Percentiles rank a stretch among this genome's conserved stretches.
Evolutionary conservation across 768 basidiomycete genomes (phyloP).

Genomic region (Sarcodon aspratus): DNA sequence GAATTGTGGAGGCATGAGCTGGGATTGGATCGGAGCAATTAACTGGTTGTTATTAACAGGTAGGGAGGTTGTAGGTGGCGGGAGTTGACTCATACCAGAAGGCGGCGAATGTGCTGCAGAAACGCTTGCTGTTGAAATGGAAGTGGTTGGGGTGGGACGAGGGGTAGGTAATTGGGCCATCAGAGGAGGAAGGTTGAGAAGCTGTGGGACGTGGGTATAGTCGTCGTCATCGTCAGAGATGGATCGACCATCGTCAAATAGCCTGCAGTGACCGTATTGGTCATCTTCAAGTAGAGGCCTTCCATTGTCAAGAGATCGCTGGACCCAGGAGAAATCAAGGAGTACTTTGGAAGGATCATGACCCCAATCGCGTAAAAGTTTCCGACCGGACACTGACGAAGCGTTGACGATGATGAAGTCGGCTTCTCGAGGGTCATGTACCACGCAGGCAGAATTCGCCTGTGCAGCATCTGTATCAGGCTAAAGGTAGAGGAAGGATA

Average conservation of each 20-base stretch:
- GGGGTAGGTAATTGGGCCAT: conserved; percentile 57
- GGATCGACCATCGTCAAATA: neutral
- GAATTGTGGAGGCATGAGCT: too few relatives aligned
- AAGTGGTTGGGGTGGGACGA: conserved; percentile 30
- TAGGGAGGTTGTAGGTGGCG: too few relatives aligned
- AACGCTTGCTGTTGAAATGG: conserved; percentile 2
- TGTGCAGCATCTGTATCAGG: conserved; percentile 49
- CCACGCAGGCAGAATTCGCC: conserved; percentile 20
- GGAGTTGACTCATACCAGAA: too few relatives aligned
- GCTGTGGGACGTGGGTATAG: conserved; percentile 4
- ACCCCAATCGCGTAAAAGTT: conserved; percentile 50
- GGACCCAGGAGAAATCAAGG: conserved; percentile 42
- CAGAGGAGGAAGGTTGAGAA: conserved; percentile 8
- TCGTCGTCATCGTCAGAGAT: conserved; percentile 9
- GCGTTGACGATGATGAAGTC: conserved; percentile 51
- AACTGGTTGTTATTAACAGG: too few relatives aligned
- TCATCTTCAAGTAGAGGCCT: conserved; percentile 35
- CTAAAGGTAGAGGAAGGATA: neutral
- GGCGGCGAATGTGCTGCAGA: too few relatives aligned
- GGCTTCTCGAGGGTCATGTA: conserved; percentile 28
- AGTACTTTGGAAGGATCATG: conserved; percentile 35
- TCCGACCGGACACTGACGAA: conserved; percentile 35
- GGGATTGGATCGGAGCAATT: too few relatives aligned
- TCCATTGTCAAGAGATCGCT: conserved; percentile 29
- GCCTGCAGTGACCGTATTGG: conserved; percentile 33